Conservation (phyloP, 2,329 filamentous ascomycete species). For the Mycogone perniciosa region DNA sequence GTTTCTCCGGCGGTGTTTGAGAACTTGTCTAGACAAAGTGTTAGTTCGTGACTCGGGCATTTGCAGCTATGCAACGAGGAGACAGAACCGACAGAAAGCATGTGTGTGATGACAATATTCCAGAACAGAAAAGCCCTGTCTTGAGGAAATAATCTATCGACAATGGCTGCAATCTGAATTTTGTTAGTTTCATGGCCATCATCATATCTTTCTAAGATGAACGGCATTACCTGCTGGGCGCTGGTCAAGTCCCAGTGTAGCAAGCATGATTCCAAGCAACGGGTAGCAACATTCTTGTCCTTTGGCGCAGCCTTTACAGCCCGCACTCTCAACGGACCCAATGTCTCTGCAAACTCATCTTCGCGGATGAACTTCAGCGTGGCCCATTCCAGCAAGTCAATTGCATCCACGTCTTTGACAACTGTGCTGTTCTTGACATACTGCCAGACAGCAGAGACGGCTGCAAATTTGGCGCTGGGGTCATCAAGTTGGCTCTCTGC, state of each 20-base stretch:
- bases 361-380: constrained; percentile 32
- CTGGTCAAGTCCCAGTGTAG: constrained; percentile 50
- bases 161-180: constrained; percentile 45
- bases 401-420: constrained; percentile 42
- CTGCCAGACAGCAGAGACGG: constrained; percentile 38
- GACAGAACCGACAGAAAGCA: constrained; percentile 41
- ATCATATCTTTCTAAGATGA: background rate
- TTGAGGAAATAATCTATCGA: constrained; percentile 45
- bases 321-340: constrained; percentile 44
- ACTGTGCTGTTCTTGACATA: constrained; percentile 40
- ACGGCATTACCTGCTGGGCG: constrained; percentile 45
- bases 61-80: background rate
- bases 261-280: constrained; percentile 47
- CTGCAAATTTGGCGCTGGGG: constrained; percentile 38
- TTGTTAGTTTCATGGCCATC: constrained; percentile 6
- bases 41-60: background rate
- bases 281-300: constrained; percentile 34
- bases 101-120: constrained; percentile 48
- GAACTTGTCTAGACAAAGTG: constrained; percentile 33
- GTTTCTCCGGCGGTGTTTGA: constrained; percentile 42
- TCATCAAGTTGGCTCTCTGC: constrained; percentile 49
- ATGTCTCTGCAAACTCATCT: constrained; percentile 38
- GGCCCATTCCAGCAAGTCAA: constrained; percentile 52
- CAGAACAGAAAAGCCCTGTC: constrained; percentile 47
- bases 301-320: constrained; percentile 49